Conservation (phyloP, 257 asterid genomes). For the Nicotiana obtusifolia region DNA sequence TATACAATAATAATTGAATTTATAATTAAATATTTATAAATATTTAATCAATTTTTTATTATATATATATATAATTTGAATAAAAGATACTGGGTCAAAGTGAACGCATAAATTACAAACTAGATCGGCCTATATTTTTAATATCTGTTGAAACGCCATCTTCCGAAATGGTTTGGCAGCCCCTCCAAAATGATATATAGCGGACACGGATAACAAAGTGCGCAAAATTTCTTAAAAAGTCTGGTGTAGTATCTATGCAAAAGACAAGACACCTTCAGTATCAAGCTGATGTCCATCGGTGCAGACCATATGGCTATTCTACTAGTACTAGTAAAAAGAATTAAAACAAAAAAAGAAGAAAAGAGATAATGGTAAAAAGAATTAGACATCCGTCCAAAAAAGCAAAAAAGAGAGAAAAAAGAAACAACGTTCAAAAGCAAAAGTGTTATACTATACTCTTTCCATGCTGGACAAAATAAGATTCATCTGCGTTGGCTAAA, state of each 20-base stretch:
- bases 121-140: neutral
- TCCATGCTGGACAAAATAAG: conserved; percentile 51
- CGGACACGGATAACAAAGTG: neutral
- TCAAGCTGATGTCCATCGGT: neutral
- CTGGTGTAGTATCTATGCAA: neutral
- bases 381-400: neutral
- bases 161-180: neutral
- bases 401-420: neutral
- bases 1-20: too few species aligned
- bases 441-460: conserved; percentile 14
- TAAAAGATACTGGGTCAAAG: too few species aligned
- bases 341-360: neutral
- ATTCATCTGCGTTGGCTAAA: conserved; percentile 76
- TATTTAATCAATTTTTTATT: too few species aligned
- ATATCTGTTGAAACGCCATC: neutral
- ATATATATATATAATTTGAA: too few species aligned
- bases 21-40: too few species aligned
- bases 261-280: neutral
- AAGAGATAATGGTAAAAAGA: neutral
- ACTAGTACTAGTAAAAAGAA: neutral
- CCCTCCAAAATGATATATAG: neutral
- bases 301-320: neutral
- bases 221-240: neutral
- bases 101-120: too few species aligned
- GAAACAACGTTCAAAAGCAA: neutral